These are phyloP conservation scores for Capsicum pubescens DNA, from an alignment of 257 asterid genomes.

Conservation along the genomic window DNA sequence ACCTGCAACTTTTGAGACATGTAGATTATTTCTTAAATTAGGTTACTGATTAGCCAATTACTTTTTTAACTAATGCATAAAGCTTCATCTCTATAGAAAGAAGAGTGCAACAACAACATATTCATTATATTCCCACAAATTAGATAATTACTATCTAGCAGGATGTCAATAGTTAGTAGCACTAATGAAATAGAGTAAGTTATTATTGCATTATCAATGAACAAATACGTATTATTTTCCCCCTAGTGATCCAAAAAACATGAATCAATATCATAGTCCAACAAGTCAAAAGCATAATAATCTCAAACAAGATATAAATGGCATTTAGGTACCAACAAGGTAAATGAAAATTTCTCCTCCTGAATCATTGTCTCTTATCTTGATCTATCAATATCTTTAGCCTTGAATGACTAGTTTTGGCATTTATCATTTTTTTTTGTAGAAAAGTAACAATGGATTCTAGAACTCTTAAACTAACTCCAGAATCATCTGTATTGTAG, in stretches of 20 bases:
- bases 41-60: too few relatives aligned
- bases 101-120: too few relatives aligned
- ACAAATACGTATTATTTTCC: neutral
- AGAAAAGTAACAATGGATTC: neutral
- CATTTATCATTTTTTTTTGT: slow-evolving; percentile 3
- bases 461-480: neutral
- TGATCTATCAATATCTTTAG: slow-evolving; percentile 6
- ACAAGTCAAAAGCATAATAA: neutral
- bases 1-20: too few relatives aligned
- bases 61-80: too few relatives aligned
- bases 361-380: neutral
- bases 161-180: neutral
- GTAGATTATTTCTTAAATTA: too few relatives aligned
- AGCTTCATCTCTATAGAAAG: too few relatives aligned
- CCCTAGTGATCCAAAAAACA: neutral
- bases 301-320: slow-evolving; percentile 6
- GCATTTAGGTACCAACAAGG: neutral
- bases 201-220: neutral
- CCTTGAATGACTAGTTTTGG: neutral
- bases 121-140: too few relatives aligned
- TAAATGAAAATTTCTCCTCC: neutral
- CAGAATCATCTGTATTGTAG: neutral
- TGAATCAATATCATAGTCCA: neutral
- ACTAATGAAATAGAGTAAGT: neutral
- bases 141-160: neutral